phyloP scores from a whole-genome alignment of 768 basidiomycete genomes.

The Lentinus brumalis region DNA sequence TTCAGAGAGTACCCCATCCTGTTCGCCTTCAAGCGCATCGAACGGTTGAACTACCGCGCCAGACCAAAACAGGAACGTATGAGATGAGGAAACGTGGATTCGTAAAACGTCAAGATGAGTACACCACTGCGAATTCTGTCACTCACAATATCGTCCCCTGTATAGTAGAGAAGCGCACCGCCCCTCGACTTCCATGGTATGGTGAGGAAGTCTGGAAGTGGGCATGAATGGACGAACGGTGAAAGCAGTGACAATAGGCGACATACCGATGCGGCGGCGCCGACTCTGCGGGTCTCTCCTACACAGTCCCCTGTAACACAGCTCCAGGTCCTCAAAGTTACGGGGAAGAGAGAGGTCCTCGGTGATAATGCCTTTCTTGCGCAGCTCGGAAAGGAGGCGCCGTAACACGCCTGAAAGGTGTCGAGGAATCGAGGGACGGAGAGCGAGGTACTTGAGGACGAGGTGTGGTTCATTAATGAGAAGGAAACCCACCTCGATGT shows the following conservation, averaged over 20 bases:
- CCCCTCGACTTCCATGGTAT: constrained; percentile 81
- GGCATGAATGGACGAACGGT: neutral
- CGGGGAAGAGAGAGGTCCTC: constrained; percentile 79
- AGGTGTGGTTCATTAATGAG: neutral
- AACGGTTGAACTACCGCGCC: constrained; percentile 81
- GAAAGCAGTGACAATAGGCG: neutral
- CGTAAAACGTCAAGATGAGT: no score
- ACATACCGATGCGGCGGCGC: constrained; percentile 64
- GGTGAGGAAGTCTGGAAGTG: constrained; percentile 67
- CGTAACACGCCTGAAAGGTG: constrained; percentile 55
- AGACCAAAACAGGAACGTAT: neutral
- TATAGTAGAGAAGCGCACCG: constrained; percentile 90
- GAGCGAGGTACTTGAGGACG: neutral
- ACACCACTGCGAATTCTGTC: no score
- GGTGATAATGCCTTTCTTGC: constrained; percentile 62
- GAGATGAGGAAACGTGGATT: neutral
- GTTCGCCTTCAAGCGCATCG: constrained; percentile 82
- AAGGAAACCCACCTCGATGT: constrained; percentile 56
- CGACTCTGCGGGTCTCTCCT: constrained; percentile 42
- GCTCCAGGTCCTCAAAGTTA: constrained; percentile 67
- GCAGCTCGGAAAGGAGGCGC: constrained; percentile 58
- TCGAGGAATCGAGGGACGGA: neutral
- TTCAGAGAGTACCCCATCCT: constrained; percentile 84
- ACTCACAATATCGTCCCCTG: constrained; percentile 89
- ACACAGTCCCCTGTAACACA: constrained; percentile 82